Evolutionary conservation across 176 grass and related monocot species (phyloP).

Genomic region (Triticum dicoccoides): DNA sequence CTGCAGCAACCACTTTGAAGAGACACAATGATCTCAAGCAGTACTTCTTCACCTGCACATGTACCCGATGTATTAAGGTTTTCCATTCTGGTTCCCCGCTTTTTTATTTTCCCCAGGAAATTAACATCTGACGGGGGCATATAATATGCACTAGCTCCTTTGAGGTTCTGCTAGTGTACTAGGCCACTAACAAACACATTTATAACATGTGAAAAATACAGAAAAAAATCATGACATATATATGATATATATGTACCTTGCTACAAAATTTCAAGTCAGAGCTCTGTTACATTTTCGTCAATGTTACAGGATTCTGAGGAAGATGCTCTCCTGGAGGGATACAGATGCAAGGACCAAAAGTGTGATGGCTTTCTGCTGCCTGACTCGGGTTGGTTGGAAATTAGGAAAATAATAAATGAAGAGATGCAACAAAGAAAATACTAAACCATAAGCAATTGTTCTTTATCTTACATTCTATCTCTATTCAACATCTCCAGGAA

Average conservation of each 20-base stretch:
- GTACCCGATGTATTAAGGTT: slow-evolving; percentile 74
- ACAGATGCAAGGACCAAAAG: slow-evolving; percentile 65
- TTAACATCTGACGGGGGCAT: not conserved
- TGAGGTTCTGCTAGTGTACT: not conserved
- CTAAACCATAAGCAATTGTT: not conserved
- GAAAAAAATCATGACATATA: not conserved
- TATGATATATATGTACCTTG: not conserved
- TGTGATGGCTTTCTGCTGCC: slow-evolving; percentile 64
- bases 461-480: slow-evolving; percentile 15
- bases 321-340: slow-evolving; percentile 66
- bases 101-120: slow-evolving; percentile 17
- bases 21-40: slow-evolving; percentile 76
- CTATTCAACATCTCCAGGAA: slow-evolving; percentile 44
- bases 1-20: slow-evolving; percentile 67
- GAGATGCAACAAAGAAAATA: not conserved
- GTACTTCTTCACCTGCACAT: slow-evolving; percentile 86
- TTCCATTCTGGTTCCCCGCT: slow-evolving; percentile 12
- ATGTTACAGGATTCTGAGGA: slow-evolving; percentile 50
- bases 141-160: too few relatives aligned
- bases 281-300: slow-evolving; percentile 8
- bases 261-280: not conserved
- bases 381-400: slow-evolving; percentile 46
- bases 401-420: slow-evolving; percentile 8
- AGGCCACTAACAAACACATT: not conserved
- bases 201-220: not conserved